Percentiles rank a stretch among this genome's conserved stretches.
Conservation (phyloP, 139 green algal species). For the Volvox africanus region DNA sequence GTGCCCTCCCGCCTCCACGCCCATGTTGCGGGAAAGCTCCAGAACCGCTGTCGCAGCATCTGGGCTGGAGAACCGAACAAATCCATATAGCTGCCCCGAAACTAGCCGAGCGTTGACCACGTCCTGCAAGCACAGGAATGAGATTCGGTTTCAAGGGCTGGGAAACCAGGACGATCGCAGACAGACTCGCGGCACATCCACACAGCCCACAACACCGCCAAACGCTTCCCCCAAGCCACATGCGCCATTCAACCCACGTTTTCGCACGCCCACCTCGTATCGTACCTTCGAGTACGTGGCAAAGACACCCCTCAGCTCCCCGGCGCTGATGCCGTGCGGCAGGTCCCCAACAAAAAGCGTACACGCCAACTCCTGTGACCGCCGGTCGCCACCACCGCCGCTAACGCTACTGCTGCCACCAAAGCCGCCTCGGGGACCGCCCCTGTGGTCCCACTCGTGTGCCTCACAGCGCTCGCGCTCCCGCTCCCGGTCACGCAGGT, state of each 20-base stretch:
- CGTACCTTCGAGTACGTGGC: constrained; percentile 27
- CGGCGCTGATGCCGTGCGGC: background rate
- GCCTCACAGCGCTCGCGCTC: background rate
- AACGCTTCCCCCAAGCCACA: no score
- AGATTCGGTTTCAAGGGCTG: no score
- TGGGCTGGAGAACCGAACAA: constrained; percentile 18
- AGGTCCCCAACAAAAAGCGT: constrained; percentile 43
- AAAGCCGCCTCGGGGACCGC: background rate
- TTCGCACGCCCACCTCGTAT: background rate
- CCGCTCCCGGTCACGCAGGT: background rate
- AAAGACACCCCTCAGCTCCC: constrained; percentile 10
- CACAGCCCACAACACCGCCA: no score
- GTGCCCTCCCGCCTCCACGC: constrained; percentile 17
- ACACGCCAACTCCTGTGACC: constrained; percentile 23
- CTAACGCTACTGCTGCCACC: background rate
- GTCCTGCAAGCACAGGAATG: constrained; percentile 9
- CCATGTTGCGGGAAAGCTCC: constrained; percentile 16
- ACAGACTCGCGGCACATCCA: no score
- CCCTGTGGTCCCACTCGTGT: background rate
- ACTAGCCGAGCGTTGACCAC: constrained; percentile 44
- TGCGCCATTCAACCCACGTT: no score
- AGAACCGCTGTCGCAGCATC: constrained; percentile 28
- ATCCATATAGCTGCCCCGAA: constrained; percentile 36
- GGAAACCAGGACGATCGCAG: no score
- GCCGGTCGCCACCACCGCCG: background rate